Evolutionary conservation across 2,329 filamentous ascomycete species (phyloP).

Genomic region (Trichoderma hamatum): DNA sequence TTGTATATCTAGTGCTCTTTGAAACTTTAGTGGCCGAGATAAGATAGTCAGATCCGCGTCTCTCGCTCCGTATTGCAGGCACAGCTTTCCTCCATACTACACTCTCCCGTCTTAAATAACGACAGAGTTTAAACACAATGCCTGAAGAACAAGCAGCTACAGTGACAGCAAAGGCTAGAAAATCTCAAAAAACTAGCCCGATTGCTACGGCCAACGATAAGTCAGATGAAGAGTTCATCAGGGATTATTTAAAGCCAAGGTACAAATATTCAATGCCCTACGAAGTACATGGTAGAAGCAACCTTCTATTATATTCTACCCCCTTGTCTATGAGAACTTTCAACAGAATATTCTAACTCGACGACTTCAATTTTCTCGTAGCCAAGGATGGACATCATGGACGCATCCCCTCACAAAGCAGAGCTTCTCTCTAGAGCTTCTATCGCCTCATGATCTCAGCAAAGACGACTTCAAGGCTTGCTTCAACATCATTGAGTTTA

Average conservation of each 20-base stretch:
- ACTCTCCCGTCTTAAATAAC: background rate
- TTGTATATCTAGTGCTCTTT: background rate
- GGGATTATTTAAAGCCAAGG: slow-evolving; percentile 52
- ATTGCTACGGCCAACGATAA: slow-evolving; percentile 55
- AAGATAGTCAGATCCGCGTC: background rate
- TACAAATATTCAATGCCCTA: slow-evolving; percentile 33
- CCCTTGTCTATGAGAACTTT: background rate
- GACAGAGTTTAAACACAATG: background rate
- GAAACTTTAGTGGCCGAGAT: background rate
- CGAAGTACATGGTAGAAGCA: slow-evolving; percentile 25
- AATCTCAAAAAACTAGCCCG: slow-evolving; percentile 34
- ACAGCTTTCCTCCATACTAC: background rate
- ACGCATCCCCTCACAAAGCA: slow-evolving; percentile 50
- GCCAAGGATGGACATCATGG: slow-evolving; percentile 48
- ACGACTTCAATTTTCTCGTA: background rate
- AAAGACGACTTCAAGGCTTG: slow-evolving; percentile 55
- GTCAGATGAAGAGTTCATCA: slow-evolving; percentile 52
- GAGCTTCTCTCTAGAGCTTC: slow-evolving; percentile 51
- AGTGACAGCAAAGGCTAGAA: background rate
- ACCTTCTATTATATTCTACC: background rate
- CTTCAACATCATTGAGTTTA: slow-evolving; percentile 61
- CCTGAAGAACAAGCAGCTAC: background rate
- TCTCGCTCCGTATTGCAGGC: background rate
- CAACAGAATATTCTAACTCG: background rate
- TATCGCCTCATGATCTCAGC: slow-evolving; percentile 43